Percentiles rank a stretch among this genome's conserved stretches.
Conservation (phyloP, 192 early-diverging fungal species). For the Ambispora gerdemannii region DNA sequence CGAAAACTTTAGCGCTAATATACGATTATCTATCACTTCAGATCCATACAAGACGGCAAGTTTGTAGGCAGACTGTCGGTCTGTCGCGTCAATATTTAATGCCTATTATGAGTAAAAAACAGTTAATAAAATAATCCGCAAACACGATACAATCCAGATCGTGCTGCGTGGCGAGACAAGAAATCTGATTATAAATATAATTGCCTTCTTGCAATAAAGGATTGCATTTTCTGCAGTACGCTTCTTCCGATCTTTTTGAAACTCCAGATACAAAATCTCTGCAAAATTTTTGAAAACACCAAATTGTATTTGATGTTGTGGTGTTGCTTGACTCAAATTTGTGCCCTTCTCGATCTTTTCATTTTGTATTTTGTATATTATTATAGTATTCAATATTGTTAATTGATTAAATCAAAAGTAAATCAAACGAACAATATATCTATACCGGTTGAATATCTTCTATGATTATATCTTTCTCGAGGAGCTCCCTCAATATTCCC, state of each 20-base stretch:
- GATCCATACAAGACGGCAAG: background rate
- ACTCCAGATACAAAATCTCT: background rate
- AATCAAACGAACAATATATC: background rate
- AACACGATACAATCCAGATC: background rate
- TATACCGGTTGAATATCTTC: background rate
- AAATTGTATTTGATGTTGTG: background rate
- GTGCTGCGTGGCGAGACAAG: too few species aligned
- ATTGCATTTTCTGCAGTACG: background rate
- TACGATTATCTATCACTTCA: background rate
- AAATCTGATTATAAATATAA: too few species aligned
- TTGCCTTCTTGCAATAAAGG: background rate
- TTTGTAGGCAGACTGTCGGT: background rate
- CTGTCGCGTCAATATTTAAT: background rate
- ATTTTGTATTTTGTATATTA: too few species aligned
- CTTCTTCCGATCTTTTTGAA: background rate
- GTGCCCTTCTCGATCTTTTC: background rate
- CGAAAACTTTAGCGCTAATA: background rate
- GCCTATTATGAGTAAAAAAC: background rate
- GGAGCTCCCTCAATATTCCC: background rate
- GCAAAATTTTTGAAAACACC: background rate
- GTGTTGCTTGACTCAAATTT: background rate
- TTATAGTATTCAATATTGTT: too few species aligned
- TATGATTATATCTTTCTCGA: background rate
- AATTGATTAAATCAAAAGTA: background rate
- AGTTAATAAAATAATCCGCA: background rate